Evolutionary conservation across 495 filamentous ascomycete genomes (phyloP).

Genomic region (Sordaria brevicollis): DNA sequence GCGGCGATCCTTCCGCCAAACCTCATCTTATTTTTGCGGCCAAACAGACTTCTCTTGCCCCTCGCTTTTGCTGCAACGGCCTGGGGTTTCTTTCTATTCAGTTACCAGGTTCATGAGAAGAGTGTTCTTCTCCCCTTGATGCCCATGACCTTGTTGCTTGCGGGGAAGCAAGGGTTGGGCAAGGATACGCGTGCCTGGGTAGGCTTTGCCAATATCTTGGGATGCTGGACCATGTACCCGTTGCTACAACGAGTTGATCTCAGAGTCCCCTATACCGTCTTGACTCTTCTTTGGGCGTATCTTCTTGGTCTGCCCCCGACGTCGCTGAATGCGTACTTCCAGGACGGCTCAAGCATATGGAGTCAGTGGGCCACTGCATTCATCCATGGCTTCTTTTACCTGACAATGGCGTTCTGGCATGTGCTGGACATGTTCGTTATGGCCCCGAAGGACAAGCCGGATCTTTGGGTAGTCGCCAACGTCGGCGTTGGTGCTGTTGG

Average conservation of each 20-base stretch:
- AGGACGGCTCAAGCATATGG: conserved; percentile 31
- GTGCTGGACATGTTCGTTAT: conserved; percentile 54
- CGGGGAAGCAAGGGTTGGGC: conserved; percentile 61
- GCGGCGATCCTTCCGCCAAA: conserved; percentile 68
- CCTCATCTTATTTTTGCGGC: conserved; percentile 65
- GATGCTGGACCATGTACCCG: conserved; percentile 89
- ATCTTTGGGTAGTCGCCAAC: conserved; percentile 88
- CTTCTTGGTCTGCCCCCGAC: conserved; percentile 77
- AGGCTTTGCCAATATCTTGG: conserved; percentile 83
- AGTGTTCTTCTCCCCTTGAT: conserved; percentile 83
- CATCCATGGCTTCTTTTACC: conserved; percentile 66
- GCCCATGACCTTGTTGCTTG: conserved; percentile 81
- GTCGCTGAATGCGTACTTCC: conserved; percentile 55
- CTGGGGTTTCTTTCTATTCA: conserved; percentile 96
- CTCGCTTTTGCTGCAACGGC: conserved; percentile 69
- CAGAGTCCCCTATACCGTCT: conserved; percentile 69
- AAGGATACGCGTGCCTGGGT: conserved; percentile 78
- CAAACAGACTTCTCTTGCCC: conserved; percentile 64
- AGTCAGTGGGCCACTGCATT: conserved; percentile 47
- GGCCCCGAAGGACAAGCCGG: conserved; percentile 67
- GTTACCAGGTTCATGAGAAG: conserved; percentile 97
- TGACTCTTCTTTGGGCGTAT: conserved; percentile 82
- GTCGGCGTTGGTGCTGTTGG: conserved; percentile 75
- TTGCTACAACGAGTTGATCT: conserved; percentile 78
- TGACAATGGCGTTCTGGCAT: conserved; percentile 71